A percentile compares a stretch with the other conserved stretches of the same genome.
These are phyloP conservation scores for Pulicaria dysenterica DNA, from an alignment of 129 eudicot genomes.

Conservation along the genomic window DNA sequence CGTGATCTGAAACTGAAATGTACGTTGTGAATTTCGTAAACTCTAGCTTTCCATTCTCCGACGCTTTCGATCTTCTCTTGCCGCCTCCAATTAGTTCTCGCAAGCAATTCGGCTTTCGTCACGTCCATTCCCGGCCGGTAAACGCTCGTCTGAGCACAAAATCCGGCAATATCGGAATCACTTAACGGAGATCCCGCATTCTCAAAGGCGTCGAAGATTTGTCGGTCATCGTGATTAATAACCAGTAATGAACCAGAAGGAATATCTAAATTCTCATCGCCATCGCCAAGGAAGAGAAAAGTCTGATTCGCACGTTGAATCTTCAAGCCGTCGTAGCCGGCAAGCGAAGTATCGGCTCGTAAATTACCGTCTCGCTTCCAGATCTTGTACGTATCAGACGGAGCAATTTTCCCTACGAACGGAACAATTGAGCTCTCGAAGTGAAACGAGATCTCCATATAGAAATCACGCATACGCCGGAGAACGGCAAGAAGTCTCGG, in stretches of 20 bases:
- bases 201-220: conserved; percentile 86
- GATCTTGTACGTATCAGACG: conserved; percentile 77
- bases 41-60: conserved; percentile 90
- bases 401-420: conserved; percentile 73
- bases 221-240: conserved; percentile 78
- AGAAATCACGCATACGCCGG: conserved; percentile 86
- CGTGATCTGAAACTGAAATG: conserved; percentile 84
- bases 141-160: conserved; percentile 76
- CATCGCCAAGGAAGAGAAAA: conserved; percentile 88
- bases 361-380: conserved; percentile 87
- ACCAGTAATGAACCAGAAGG: conserved; percentile 73
- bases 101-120: conserved; percentile 68
- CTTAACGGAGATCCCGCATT: conserved; percentile 72
- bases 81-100: conserved; percentile 81
- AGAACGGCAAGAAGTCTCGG: conserved; percentile 71
- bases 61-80: conserved; percentile 83
- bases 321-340: conserved; percentile 94
- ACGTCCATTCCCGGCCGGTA: conserved; percentile 99
- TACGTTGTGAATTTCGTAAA: conserved; percentile 84
- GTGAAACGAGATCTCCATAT: conserved; percentile 87
- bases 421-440: conserved; percentile 82
- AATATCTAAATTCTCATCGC: conserved; percentile 40
- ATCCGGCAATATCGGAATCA: conserved; percentile 64
- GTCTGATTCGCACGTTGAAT: conserved; percentile 95
- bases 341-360: conserved; percentile 89